A percentile compares a stretch with the other conserved stretches of the same genome.
These are phyloP conservation scores for Camelina neglecta DNA, from an alignment of 345 rosid species.

Conservation along the genomic window DNA sequence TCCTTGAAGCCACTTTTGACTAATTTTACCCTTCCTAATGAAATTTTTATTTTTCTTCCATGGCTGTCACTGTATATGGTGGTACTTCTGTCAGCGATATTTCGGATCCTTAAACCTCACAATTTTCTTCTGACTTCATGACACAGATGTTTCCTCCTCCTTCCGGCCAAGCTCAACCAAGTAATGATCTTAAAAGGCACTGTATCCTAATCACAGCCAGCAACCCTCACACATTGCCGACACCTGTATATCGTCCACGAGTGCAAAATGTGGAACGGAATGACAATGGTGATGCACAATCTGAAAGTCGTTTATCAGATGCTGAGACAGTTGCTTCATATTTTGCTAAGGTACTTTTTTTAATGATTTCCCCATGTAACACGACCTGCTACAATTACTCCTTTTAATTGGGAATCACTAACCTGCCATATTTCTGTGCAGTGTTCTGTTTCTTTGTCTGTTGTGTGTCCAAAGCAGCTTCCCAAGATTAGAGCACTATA, in stretches of 20 bases:
- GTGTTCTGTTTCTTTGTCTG: constrained; percentile 82
- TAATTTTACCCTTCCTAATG: constrained; percentile 10
- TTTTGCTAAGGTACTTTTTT: constrained; percentile 63
- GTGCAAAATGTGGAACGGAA: constrained; percentile 63
- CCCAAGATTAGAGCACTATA: constrained; percentile 78
- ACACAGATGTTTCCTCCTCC: constrained; percentile 76
- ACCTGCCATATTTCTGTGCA: constrained; percentile 52
- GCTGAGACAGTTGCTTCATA: constrained; percentile 86
- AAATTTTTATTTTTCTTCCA: not conserved
- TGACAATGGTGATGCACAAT: constrained; percentile 62
- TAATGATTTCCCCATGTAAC: constrained; percentile 22
- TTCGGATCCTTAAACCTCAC: constrained; percentile 21
- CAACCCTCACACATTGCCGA: constrained; percentile 88
- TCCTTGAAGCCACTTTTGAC: constrained; percentile 21
- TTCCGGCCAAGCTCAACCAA: constrained; percentile 73
- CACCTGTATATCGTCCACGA: constrained; percentile 88
- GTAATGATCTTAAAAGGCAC: constrained; percentile 74
- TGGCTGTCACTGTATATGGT: constrained; percentile 9
- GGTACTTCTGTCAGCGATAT: constrained; percentile 30
- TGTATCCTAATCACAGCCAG: constrained; percentile 93
- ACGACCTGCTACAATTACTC: not conserved
- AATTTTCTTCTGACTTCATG: constrained; percentile 40
- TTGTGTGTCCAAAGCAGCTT: constrained; percentile 92
- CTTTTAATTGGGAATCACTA: constrained; percentile 34
- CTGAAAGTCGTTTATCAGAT: constrained; percentile 78